These are phyloP conservation scores for Russula foetens DNA, from an alignment of 768 basidiomycete genomes.

Conservation along the genomic window DNA sequence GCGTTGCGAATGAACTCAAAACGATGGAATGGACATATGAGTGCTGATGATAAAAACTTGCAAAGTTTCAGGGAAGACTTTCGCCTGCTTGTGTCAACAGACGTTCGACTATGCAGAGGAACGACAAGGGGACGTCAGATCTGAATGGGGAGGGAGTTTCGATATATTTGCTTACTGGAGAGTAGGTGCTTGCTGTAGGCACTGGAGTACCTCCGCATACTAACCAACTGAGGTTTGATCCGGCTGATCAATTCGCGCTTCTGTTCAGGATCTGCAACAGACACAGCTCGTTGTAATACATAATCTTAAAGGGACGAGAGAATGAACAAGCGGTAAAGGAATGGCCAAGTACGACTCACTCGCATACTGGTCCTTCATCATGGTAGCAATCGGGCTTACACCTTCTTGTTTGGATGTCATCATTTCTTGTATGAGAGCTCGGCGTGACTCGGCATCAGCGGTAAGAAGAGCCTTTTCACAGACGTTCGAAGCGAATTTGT, in stretches of 20 bases:
- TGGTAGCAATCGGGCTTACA: slow-evolving; percentile 53
- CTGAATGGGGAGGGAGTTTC: slow-evolving; percentile 3
- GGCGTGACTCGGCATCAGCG: slow-evolving; percentile 56
- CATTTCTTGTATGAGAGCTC: slow-evolving; percentile 72
- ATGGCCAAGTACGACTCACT: slow-evolving; percentile 42
- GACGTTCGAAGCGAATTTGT: slow-evolving; percentile 95
- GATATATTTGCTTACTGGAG: slow-evolving; percentile 47
- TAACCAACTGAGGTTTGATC: slow-evolving; percentile 59
- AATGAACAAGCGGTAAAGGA: neutral
- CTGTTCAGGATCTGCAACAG: slow-evolving; percentile 63
- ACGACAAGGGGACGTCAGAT: neutral
- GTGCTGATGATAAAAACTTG: neutral
- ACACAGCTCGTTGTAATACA: slow-evolving; percentile 73
- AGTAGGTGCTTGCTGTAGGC: slow-evolving; percentile 74
- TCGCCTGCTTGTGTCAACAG: slow-evolving; percentile 32
- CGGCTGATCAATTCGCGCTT: slow-evolving; percentile 52
- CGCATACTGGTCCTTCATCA: slow-evolving; percentile 85
- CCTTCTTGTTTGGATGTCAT: slow-evolving; percentile 59
- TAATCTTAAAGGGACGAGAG: slow-evolving; percentile 46
- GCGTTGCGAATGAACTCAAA: slow-evolving; percentile 8
- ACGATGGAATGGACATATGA: slow-evolving; percentile 3
- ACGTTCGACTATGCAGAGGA: slow-evolving; percentile 48
- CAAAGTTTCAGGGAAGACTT: slow-evolving; percentile 2
- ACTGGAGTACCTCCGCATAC: slow-evolving; percentile 64
- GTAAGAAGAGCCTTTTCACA: slow-evolving; percentile 81